A percentile compares a stretch with the other conserved stretches of the same genome.
These are phyloP conservation scores for Fusarium nurragi DNA, from an alignment of 2,329 filamentous ascomycete species.

Conservation along the genomic window DNA sequence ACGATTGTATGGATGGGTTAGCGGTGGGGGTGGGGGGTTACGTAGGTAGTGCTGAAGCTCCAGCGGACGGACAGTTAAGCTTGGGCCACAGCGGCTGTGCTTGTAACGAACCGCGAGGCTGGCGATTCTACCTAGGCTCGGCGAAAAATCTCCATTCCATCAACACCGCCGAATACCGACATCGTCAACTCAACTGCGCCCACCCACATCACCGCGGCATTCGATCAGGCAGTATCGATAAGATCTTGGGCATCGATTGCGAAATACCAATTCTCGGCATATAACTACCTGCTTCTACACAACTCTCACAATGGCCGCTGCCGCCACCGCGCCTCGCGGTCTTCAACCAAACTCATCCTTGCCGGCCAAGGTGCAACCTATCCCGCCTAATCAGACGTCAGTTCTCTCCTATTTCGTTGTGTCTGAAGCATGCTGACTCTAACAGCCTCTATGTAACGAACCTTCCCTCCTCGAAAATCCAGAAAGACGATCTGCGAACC, in stretches of 20 bases:
- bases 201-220: slow-evolving; percentile 11
- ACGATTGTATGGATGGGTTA: slow-evolving; percentile 28
- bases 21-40: slow-evolving; percentile 44
- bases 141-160: slow-evolving; percentile 45
- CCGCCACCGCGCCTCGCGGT: slow-evolving; percentile 51
- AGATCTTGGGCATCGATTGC: background rate
- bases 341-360: slow-evolving; percentile 55
- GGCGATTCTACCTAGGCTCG: slow-evolving; percentile 23
- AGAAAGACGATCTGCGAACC: slow-evolving; percentile 86
- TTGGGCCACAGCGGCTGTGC: slow-evolving; percentile 38
- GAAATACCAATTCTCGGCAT: background rate
- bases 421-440: slow-evolving; percentile 7
- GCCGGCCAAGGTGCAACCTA: slow-evolving; percentile 62
- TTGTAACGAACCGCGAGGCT: slow-evolving; percentile 36
- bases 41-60: slow-evolving; percentile 43
- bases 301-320: slow-evolving; percentile 47
- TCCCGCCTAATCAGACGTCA: slow-evolving; percentile 78
- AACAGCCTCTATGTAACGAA: slow-evolving; percentile 87
- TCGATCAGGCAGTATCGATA: background rate
- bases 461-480: slow-evolving; percentile 84
- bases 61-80: slow-evolving; percentile 30
- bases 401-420: slow-evolving; percentile 46
- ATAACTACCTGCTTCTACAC: background rate
- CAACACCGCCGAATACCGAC: slow-evolving; percentile 28
- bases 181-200: slow-evolving; percentile 20